These are phyloP conservation scores for Giardia duodenalis DNA, from an alignment of 208 protist genomes.

Conservation along the genomic window DNA sequence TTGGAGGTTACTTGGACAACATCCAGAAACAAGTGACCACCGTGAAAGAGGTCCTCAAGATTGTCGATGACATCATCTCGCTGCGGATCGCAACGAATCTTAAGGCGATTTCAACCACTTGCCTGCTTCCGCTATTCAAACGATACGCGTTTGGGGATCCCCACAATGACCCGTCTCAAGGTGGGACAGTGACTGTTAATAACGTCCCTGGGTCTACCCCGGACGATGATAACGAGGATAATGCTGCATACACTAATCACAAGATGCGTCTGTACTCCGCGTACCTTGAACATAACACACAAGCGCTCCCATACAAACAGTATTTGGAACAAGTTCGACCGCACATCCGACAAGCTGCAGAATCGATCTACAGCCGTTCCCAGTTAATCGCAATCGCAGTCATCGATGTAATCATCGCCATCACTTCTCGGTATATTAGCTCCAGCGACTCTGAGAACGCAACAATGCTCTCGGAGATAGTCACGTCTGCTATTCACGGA, in stretches of 20 bases:
- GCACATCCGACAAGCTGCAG: background rate
- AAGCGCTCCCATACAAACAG: conserved; percentile 29
- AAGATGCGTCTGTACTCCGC: background rate
- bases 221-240: conserved; percentile 1
- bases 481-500: conserved; percentile 38
- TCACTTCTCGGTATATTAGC: conserved; percentile 32
- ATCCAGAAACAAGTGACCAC: background rate
- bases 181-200: conserved; percentile 1
- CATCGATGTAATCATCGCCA: conserved; percentile 49
- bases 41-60: background rate
- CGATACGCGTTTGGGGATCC: background rate
- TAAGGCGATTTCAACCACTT: background rate
- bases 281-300: conserved; percentile 18
- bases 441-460: conserved; percentile 34
- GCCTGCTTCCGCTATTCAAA: background rate
- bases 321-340: conserved; percentile 27
- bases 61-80: background rate
- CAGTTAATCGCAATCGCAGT: conserved; percentile 50
- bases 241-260: background rate
- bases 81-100: background rate
- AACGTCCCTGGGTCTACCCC: background rate
- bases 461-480: background rate
- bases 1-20: conserved; percentile 68
- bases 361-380: conserved; percentile 47
- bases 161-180: background rate